Evolutionary conservation across 2,329 filamentous ascomycete species (phyloP).

Genomic region (Penicillium hordei): DNA sequence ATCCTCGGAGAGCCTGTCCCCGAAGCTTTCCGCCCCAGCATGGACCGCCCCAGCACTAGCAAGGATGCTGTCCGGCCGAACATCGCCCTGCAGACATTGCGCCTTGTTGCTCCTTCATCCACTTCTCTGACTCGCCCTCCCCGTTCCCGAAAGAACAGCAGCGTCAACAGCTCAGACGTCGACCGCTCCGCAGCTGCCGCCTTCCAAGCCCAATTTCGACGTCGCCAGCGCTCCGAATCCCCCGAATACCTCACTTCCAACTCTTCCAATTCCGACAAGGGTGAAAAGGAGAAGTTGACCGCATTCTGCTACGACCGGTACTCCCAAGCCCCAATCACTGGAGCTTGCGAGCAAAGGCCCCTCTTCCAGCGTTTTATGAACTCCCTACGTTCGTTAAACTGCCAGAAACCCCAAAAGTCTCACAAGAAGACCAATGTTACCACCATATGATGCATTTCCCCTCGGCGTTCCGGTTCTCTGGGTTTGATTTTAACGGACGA

Average conservation of each 20-base stretch:
- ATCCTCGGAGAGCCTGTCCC: slow-evolving; percentile 15
- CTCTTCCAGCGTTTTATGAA: slow-evolving; percentile 24
- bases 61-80: slow-evolving; percentile 26
- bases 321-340: slow-evolving; percentile 24
- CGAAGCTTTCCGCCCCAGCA: slow-evolving; percentile 16
- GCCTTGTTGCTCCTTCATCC: slow-evolving; percentile 39
- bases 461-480: slow-evolving; percentile 17
- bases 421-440: slow-evolving; percentile 17
- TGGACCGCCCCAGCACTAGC: slow-evolving; percentile 25
- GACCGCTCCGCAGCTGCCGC: slow-evolving; percentile 39
- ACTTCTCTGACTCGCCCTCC: slow-evolving; percentile 32
- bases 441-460: slow-evolving; percentile 16
- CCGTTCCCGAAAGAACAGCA: slow-evolving; percentile 29
- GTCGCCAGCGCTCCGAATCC: slow-evolving; percentile 33
- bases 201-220: slow-evolving; percentile 37
- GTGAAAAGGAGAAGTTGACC: slow-evolving; percentile 31
- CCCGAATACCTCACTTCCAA: slow-evolving; percentile 22
- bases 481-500: not conserved
- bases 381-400: slow-evolving; percentile 24
- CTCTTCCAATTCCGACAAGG: slow-evolving; percentile 10
- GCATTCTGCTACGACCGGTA: slow-evolving; percentile 36
- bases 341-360: slow-evolving; percentile 11
- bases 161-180: slow-evolving; percentile 28
- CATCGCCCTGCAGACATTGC: slow-evolving; percentile 33
- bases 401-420: slow-evolving; percentile 17